Evolutionary conservation across 768 basidiomycete genomes (phyloP).

Genomic region (Rickenella mellea): DNA sequence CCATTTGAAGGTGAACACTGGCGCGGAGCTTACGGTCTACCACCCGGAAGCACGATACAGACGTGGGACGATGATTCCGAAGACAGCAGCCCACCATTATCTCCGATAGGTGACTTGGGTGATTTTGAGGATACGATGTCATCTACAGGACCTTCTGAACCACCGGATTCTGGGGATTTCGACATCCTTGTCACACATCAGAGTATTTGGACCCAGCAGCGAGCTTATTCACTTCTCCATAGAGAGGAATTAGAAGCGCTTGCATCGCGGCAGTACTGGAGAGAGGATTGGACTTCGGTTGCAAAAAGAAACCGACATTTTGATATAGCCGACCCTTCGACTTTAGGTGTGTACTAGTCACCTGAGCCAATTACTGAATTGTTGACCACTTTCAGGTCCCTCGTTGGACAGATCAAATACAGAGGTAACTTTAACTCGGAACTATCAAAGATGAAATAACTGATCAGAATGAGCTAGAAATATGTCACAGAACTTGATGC

Average conservation of each 20-base stretch:
- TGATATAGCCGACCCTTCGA: constrained; percentile 61
- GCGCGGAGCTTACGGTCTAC: constrained; percentile 59
- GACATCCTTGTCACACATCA: no score
- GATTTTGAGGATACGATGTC: background rate
- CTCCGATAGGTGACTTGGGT: constrained; percentile 32
- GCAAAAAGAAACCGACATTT: constrained; percentile 35
- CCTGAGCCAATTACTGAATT: background rate
- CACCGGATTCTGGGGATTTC: no score
- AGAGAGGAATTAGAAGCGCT: constrained; percentile 55
- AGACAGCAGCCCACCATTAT: constrained; percentile 60
- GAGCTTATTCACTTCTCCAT: constrained; percentile 23
- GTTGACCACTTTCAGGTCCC: constrained; percentile 28
- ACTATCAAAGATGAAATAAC: background rate
- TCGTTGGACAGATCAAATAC: constrained; percentile 31
- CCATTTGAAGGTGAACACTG: constrained; percentile 83
- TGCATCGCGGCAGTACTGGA: constrained; percentile 65
- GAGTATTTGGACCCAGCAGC: no score
- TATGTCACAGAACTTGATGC: constrained; percentile 70
- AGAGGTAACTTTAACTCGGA: constrained; percentile 25
- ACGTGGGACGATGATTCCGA: constrained; percentile 36
- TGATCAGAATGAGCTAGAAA: background rate
- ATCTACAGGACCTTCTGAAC: background rate
- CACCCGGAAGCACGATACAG: constrained; percentile 35
- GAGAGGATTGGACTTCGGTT: constrained; percentile 49
- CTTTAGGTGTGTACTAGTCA: constrained; percentile 40